Conservation (phyloP, 192 early-diverging fungal species). For the Dissophora globulifera region DNA sequence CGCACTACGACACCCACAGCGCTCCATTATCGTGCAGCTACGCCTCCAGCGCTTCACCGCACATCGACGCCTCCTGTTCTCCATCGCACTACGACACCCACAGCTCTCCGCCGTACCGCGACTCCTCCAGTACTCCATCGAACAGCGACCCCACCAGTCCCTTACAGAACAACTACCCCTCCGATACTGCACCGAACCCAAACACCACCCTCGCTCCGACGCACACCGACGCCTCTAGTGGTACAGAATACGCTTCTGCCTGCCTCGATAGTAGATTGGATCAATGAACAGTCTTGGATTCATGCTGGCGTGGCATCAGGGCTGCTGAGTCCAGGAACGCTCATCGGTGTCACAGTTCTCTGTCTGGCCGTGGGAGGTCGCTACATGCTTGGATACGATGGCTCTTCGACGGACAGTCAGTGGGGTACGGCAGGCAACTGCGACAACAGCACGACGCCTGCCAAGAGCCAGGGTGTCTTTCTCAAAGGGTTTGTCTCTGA, state of each 20-base stretch:
- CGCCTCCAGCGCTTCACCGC: background rate
- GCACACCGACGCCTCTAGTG: background rate
- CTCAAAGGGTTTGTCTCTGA: slow-evolving; percentile 2
- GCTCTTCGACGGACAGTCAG: background rate
- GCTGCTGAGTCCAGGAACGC: slow-evolving; percentile 30
- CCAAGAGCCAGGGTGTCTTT: background rate
- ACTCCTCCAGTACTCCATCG: slow-evolving; percentile 5
- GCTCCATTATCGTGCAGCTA: background rate
- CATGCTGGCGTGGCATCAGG: slow-evolving; percentile 15
- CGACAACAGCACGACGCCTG: background rate
- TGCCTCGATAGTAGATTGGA: background rate
- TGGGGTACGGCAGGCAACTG: background rate
- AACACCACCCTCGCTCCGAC: too few relatives aligned
- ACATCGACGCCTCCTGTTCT: background rate
- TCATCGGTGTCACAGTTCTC: slow-evolving; percentile 17
- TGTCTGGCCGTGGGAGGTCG: slow-evolving; percentile 4
- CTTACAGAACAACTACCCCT: background rate
- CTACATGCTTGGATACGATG: slow-evolving; percentile 2
- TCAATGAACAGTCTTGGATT: slow-evolving; percentile 6
- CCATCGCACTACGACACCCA: background rate
- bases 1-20: background rate
- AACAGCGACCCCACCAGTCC: background rate
- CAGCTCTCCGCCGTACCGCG: background rate
- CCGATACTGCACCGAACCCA: background rate
- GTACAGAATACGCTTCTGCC: too few relatives aligned